A percentile compares a stretch with the other conserved stretches of the same genome.
Conservation (phyloP, 1,284 basidiomycete genomes). For the Jaminaea rosea region DNA sequence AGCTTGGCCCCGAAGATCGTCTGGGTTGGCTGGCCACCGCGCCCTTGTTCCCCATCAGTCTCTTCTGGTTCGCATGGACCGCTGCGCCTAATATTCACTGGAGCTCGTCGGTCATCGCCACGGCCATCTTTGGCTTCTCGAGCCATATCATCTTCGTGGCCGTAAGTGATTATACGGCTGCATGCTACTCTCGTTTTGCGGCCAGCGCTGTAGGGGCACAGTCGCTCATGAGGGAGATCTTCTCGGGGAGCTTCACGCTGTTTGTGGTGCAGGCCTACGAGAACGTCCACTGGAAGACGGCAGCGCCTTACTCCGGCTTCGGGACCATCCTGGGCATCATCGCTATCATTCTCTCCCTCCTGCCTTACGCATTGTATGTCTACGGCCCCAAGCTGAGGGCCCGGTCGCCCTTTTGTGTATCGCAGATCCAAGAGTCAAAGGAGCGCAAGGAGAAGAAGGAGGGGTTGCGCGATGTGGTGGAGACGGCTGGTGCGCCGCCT, state of each 20-base stretch:
- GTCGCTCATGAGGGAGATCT: constrained; percentile 25
- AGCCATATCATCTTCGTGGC: constrained; percentile 34
- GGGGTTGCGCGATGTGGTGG: too few relatives aligned
- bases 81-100: constrained; percentile 24
- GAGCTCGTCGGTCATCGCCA: constrained; percentile 27
- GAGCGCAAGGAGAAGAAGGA: too few relatives aligned
- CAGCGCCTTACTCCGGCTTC: too few relatives aligned
- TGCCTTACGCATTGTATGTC: constrained; percentile 27
- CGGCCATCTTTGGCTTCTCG: constrained; percentile 22
- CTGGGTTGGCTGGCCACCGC: constrained; percentile 5
- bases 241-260: constrained; percentile 24
- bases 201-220: constrained; percentile 32
- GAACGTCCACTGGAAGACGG: constrained; percentile 20
- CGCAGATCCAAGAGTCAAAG: background rate
- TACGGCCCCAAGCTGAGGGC: constrained; percentile 26
- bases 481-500: too few relatives aligned
- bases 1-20: constrained; percentile 5
- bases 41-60: constrained; percentile 18
- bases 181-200: constrained; percentile 26
- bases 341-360: constrained; percentile 21
- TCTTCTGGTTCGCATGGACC: constrained; percentile 39
- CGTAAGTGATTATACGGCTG: constrained; percentile 32
- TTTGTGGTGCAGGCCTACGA: constrained; percentile 16
- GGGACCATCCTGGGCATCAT: constrained; percentile 27
- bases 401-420: constrained; percentile 17